These are phyloP conservation scores for Trebouxia gelatinosa DNA, from an alignment of 163 green algal species.

Conservation along the genomic window DNA sequence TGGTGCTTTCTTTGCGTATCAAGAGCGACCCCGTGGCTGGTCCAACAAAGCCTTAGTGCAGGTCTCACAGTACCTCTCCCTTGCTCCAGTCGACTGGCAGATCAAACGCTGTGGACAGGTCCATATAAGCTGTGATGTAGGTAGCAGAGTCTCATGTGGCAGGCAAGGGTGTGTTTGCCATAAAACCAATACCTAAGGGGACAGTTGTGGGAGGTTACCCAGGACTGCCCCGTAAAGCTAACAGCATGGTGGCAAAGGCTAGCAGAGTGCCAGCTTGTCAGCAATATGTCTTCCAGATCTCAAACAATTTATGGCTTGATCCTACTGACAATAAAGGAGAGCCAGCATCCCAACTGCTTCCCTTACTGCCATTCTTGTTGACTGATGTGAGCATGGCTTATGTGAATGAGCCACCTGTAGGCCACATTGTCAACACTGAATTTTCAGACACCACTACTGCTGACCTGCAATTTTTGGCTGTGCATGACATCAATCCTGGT, in stretches of 20 bases:
- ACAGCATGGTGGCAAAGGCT: slow-evolving; percentile 38
- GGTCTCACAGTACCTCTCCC: background rate
- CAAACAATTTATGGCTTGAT: slow-evolving; percentile 23
- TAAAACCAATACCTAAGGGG: slow-evolving; percentile 28
- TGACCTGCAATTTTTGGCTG: slow-evolving; percentile 26
- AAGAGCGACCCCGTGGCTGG: slow-evolving; percentile 2
- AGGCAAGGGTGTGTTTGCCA: slow-evolving; percentile 44
- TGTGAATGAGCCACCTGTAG: slow-evolving; percentile 34
- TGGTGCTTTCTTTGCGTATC: background rate
- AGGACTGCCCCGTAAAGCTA: slow-evolving; percentile 33
- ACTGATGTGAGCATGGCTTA: slow-evolving; percentile 29
- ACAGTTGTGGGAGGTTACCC: slow-evolving; percentile 47
- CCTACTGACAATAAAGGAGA: slow-evolving; percentile 22
- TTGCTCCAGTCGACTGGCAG: background rate
- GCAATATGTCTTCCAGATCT: slow-evolving; percentile 18
- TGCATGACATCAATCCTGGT: slow-evolving; percentile 26
- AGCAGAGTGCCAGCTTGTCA: background rate
- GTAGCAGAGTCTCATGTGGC: slow-evolving; percentile 30
- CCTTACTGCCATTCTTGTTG: background rate
- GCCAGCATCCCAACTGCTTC: background rate
- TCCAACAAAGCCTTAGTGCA: background rate
- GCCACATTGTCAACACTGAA: slow-evolving; percentile 23
- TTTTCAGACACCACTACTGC: background rate
- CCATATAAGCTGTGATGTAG: background rate
- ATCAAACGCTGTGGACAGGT: background rate